Evolutionary conservation across 2,329 filamentous ascomycete genomes (phyloP).

Genomic region (Diaporthe sp.): DNA sequence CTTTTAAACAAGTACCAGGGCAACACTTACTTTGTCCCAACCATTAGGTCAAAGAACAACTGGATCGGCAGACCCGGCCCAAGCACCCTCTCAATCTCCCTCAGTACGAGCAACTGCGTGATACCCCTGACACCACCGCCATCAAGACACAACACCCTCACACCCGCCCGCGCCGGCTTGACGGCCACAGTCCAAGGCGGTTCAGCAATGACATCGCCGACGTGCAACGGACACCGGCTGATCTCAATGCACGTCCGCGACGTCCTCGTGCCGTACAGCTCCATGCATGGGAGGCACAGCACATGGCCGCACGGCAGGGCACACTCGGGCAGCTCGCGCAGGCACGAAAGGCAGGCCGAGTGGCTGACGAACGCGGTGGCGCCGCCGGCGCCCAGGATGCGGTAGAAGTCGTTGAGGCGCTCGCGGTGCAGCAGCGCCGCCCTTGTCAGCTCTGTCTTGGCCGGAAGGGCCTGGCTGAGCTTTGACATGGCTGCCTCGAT

Average conservation of each 20-base stretch:
- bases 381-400: background rate
- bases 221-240: conserved; percentile 10
- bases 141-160: conserved; percentile 42
- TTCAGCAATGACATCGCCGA: conserved; percentile 32
- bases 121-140: background rate
- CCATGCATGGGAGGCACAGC: background rate
- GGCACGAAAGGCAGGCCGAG: conserved; percentile 28
- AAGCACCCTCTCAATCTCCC: conserved; percentile 16
- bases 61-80: conserved; percentile 6
- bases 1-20: fast-evolving
- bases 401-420: conserved; percentile 18
- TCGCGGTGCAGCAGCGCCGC: conserved; percentile 19
- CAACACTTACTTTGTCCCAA: conserved; percentile 4
- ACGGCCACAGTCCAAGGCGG: conserved; percentile 50
- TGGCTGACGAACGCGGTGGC: conserved; percentile 10
- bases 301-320: conserved; percentile 11
- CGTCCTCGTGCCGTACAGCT: background rate
- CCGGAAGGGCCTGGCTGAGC: background rate
- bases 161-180: conserved; percentile 44
- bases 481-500: background rate
- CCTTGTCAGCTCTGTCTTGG: background rate
- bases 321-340: conserved; percentile 29
- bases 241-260: conserved; percentile 11
- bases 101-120: background rate
- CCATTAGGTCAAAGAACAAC: conserved; percentile 26